phyloP scores from a whole-genome alignment of 2,329 filamentous ascomycete species.

The Curvularia hawaiiensis region DNA sequence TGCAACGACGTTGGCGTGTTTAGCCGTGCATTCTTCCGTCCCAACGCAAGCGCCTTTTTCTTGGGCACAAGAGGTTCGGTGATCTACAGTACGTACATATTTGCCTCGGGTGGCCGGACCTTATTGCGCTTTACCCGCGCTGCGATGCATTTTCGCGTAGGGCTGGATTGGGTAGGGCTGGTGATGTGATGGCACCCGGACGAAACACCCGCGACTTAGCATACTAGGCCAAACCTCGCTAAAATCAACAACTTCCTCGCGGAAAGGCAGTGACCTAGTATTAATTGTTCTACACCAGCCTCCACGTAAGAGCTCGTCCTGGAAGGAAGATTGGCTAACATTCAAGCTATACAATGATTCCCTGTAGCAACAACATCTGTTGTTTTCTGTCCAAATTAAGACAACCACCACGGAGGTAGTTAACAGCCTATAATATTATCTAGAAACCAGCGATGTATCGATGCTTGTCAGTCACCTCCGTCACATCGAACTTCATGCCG shows the following conservation, averaged over 20 bases:
- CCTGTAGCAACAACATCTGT: neutral
- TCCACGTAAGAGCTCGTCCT: no score
- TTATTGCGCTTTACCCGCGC: slow-evolving; percentile 12
- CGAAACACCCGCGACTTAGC: no score
- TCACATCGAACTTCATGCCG: slow-evolving; percentile 64
- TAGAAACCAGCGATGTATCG: slow-evolving; percentile 54
- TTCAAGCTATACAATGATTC: neutral
- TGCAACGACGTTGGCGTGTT: slow-evolving; percentile 20
- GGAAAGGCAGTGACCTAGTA: no score
- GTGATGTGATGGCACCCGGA: neutral
- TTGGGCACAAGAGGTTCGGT: slow-evolving; percentile 4
- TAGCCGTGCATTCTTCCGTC: slow-evolving; percentile 44
- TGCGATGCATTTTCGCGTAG: slow-evolving; percentile 4
- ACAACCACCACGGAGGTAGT: neutral
- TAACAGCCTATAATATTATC: neutral
- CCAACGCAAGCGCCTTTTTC: slow-evolving; percentile 17
- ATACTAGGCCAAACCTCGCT: no score
- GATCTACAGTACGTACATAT: neutral
- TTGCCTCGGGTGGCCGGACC: slow-evolving; percentile 31
- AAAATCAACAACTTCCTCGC: no score
- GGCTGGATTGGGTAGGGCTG: neutral
- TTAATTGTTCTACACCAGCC: no score
- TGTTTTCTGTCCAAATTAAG: neutral
- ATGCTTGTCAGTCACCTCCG: slow-evolving; percentile 63
- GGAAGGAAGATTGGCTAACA: neutral